Conservation (phyloP, 2,329 filamentous ascomycete genomes). For the Talaromyces sp. region DNA sequence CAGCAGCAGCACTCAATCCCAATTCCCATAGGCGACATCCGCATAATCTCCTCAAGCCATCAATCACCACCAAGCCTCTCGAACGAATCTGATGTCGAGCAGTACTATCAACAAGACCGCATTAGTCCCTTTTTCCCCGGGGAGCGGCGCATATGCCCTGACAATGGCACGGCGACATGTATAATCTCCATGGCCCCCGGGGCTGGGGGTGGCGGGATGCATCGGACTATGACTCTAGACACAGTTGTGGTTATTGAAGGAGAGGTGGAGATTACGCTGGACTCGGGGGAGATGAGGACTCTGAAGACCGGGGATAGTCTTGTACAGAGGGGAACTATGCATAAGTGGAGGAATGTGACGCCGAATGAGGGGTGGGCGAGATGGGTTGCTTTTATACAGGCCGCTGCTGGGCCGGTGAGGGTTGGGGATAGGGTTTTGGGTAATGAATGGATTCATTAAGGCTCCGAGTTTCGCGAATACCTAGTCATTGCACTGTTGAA, state of each 20-base stretch:
- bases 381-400: conserved; percentile 36
- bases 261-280: conserved; percentile 51
- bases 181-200: conserved; percentile 29
- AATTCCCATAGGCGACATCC: conserved; percentile 10
- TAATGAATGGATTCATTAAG: conserved; percentile 6
- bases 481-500: no score
- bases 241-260: conserved; percentile 57
- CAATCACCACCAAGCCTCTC: not conserved
- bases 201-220: conserved; percentile 44
- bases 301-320: conserved; percentile 53
- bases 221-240: conserved; percentile 54
- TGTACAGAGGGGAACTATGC: conserved; percentile 56
- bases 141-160: conserved; percentile 6
- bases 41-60: conserved; percentile 9
- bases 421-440: not conserved
- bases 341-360: conserved; percentile 53
- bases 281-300: conserved; percentile 48
- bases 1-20: not conserved
- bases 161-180: not conserved
- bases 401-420: not conserved
- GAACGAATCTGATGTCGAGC: conserved; percentile 2
- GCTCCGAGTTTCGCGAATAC: no score
- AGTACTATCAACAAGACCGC: conserved; percentile 2
- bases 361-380: conserved; percentile 46
- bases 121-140: conserved; percentile 9